These are phyloP conservation scores for Penicillium italicum DNA, from an alignment of 2,329 filamentous ascomycete genomes.

Conservation along the genomic window DNA sequence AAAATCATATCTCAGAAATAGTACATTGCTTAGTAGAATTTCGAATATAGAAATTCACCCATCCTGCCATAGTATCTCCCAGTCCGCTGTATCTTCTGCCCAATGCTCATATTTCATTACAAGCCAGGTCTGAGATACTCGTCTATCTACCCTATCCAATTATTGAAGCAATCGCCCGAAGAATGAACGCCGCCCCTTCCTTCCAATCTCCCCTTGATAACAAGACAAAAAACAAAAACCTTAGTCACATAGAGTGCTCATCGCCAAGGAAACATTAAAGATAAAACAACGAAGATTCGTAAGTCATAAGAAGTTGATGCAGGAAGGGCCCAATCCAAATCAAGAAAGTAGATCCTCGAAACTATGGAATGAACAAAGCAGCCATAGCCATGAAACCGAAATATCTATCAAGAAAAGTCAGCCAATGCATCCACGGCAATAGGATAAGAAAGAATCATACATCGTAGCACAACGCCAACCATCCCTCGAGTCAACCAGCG, in stretches of 20 bases:
- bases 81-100: background rate
- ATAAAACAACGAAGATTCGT: conserved; percentile 15
- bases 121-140: background rate
- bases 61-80: background rate
- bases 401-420: conserved; percentile 27
- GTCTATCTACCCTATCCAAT: background rate
- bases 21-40: background rate
- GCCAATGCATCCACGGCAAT: too few relatives aligned
- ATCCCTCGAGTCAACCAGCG: conserved; percentile 37
- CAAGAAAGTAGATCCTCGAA: background rate
- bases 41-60: background rate
- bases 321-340: background rate
- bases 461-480: conserved; percentile 40
- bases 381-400: conserved; percentile 40
- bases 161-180: background rate
- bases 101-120: conserved; percentile 3
- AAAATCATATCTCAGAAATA: conserved; percentile 1
- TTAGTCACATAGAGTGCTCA: background rate
- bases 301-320: conserved; percentile 9
- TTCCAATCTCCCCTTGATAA: background rate
- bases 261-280: background rate
- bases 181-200: conserved; percentile 8
- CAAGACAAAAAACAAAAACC: background rate
- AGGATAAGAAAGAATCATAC: conserved; percentile 26
- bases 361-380: conserved; percentile 38